Evolutionary conservation across 1,284 basidiomycete species (phyloP).

Genomic region (Athelia psychrophila): DNA sequence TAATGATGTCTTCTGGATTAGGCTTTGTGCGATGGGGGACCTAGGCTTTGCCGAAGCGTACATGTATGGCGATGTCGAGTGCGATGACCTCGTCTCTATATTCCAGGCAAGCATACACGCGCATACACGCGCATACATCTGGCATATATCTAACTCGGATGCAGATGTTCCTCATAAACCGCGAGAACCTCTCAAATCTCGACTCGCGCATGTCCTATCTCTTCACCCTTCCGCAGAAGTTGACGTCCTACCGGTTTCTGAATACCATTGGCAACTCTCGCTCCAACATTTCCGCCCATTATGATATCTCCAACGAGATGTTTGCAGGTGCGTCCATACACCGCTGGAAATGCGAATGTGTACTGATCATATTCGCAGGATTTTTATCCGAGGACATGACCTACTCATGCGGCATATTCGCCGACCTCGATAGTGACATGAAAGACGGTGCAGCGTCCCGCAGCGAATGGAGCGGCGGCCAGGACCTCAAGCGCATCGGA

Average conservation of each 20-base stretch:
- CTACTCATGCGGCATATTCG: constrained; percentile 76
- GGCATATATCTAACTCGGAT: not conserved
- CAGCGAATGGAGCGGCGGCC: constrained; percentile 31
- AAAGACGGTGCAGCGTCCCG: constrained; percentile 21
- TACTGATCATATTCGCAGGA: constrained; percentile 33
- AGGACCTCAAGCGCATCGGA: constrained; percentile 23
- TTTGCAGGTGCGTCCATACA: constrained; percentile 37
- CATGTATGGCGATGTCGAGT: constrained; percentile 72
- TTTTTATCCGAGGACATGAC: constrained; percentile 81
- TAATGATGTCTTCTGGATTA: constrained; percentile 66
- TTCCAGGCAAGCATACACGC: constrained; percentile 50
- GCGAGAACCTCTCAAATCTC: constrained; percentile 45
- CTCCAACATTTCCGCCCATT: constrained; percentile 74
- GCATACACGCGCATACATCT: not conserved
- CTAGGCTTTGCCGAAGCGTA: constrained; percentile 74
- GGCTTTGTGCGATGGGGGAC: constrained; percentile 60
- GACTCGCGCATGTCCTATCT: constrained; percentile 47
- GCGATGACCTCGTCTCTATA: constrained; percentile 59
- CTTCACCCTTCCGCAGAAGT: constrained; percentile 52
- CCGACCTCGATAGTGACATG: constrained; percentile 62
- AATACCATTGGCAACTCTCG: constrained; percentile 62
- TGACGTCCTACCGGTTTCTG: constrained; percentile 59
- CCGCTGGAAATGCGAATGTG: not conserved
- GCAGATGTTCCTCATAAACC: constrained; percentile 71
- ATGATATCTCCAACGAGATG: constrained; percentile 69